These are phyloP conservation scores for Didymella lethalis DNA, from an alignment of 2,329 filamentous ascomycete species.

Conservation along the genomic window DNA sequence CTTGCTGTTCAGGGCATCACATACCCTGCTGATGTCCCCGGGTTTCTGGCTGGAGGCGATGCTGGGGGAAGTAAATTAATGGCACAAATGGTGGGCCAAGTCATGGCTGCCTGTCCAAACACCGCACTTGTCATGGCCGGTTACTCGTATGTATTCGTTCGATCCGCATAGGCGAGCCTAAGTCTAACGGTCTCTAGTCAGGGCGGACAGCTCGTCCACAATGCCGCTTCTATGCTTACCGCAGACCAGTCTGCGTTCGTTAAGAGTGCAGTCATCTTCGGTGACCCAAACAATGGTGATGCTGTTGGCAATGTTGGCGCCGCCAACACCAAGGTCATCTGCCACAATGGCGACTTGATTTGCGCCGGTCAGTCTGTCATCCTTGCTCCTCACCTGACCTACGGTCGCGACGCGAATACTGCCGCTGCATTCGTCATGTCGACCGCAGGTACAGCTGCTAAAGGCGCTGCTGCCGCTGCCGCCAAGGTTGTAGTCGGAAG, in stretches of 20 bases:
- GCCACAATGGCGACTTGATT: conserved; percentile 47
- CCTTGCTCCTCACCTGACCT: conserved; percentile 47
- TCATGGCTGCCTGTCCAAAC: conserved; percentile 54
- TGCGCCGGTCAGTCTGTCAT: conserved; percentile 43
- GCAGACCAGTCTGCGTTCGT: conserved; percentile 35
- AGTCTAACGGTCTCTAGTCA: conserved; percentile 35
- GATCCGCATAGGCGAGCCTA: not conserved
- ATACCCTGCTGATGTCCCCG: conserved; percentile 58
- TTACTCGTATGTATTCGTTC: conserved; percentile 53
- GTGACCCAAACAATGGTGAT: conserved; percentile 49
- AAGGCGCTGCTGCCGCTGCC: conserved; percentile 17
- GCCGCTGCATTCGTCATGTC: conserved; percentile 45
- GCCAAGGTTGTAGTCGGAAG: conserved; percentile 19
- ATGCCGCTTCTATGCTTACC: conserved; percentile 49
- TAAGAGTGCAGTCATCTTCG: conserved; percentile 47
- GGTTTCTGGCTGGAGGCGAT: conserved; percentile 59
- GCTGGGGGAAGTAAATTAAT: conserved; percentile 55
- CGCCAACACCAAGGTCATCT: conserved; percentile 46
- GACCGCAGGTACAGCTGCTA: conserved; percentile 17
- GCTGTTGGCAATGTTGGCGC: conserved; percentile 44
- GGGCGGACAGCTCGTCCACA: conserved; percentile 56
- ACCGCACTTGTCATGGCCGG: conserved; percentile 59
- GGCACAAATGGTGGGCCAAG: conserved; percentile 52
- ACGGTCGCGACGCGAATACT: conserved; percentile 40
- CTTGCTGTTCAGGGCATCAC: conserved; percentile 64